Evolutionary conservation across 768 basidiomycete genomes (phyloP), one percentile per base, ranked within the genome.

Genomic region (Lactarius sanguifluus): DNA sequence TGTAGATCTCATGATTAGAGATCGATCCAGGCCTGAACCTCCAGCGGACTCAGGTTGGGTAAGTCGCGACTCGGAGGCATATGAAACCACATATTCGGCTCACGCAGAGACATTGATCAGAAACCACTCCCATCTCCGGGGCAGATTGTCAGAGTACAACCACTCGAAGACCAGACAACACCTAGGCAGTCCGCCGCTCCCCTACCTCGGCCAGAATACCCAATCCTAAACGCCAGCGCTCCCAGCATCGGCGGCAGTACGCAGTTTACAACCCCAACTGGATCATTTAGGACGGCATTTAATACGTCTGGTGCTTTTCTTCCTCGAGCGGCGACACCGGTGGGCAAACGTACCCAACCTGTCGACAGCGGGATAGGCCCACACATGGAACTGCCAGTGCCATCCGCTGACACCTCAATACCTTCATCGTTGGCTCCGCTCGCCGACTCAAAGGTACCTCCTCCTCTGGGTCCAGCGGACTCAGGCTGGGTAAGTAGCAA

Each of bases 1-100:
- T 18, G 30, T 56, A 13, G 55, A 56, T 56, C 55, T 56, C 18
- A 28, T 56, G 55, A 56, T 56, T 20, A 16, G 55, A 56, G 55
- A 56, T 30, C 55, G 5, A n/a, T 56, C 55, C 28, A 56, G 8
- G 30, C 55, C 20, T 8, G 18, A 12, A n/a, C 55, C 55, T n/a
- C 16, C 18, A 0, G 16, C 6, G 13, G 52, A 54, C 28, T 54
- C 23, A 16, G 55, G 20, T 9, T 56, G 55, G 55, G 55, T 56
- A n/a, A 28, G 55, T 34, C 55, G 8, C 30, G n/a, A n/a, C n/a
- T 2, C 28, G 1, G 12, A 55, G 16, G 18, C 18, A 12, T 34
- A 34, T 34, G 30, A 34, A 30, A 18, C 18, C 8, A 56, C 16
- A 2, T 16, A 32, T 8, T 34, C 8, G 30, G 20, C 55, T 56